These are phyloP conservation scores for Ambrosia trifida DNA, from an alignment of 129 eudicot genomes.

Conservation along the genomic window DNA sequence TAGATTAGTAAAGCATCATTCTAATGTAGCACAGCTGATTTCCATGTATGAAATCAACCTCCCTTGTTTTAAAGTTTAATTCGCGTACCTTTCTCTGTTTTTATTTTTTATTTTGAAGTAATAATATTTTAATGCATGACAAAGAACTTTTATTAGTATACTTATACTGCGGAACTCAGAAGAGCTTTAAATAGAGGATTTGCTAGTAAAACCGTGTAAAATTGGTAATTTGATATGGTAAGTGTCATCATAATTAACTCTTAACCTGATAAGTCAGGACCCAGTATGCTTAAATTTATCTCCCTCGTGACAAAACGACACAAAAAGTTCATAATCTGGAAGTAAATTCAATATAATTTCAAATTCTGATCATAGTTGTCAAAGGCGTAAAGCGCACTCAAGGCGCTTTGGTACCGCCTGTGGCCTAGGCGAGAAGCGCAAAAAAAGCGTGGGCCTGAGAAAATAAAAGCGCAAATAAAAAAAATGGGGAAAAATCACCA, in stretches of 20 bases:
- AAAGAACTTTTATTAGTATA: neutral
- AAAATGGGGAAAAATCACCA: too few species aligned
- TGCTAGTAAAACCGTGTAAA: conserved; percentile 1
- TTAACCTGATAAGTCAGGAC: conserved; percentile 2
- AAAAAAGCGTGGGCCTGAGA: too few species aligned
- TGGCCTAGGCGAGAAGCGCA: too few species aligned
- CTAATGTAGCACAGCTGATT: conserved; percentile 74
- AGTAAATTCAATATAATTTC: neutral
- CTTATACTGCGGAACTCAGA: neutral
- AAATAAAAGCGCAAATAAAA: too few species aligned
- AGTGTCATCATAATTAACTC: conserved; percentile 13
- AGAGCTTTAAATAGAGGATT: neutral
- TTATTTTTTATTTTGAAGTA: neutral
- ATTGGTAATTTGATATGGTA: conserved; percentile 12
- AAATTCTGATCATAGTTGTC: neutral
- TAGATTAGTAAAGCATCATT: conserved; percentile 86
- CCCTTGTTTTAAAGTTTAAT: neutral
- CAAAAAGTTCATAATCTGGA: conserved; percentile 1
- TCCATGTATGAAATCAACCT: conserved; percentile 58
- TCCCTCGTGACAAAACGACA: neutral
- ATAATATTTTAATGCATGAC: conserved; percentile 1
- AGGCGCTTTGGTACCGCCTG: too few species aligned
- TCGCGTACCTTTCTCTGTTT: neutral
- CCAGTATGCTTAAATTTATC: conserved; percentile 3
- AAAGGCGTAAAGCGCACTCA: too few species aligned